phyloP scores from a whole-genome alignment of 1,284 basidiomycete species.

The Austroboletus olivaceoglutinosus region DNA sequence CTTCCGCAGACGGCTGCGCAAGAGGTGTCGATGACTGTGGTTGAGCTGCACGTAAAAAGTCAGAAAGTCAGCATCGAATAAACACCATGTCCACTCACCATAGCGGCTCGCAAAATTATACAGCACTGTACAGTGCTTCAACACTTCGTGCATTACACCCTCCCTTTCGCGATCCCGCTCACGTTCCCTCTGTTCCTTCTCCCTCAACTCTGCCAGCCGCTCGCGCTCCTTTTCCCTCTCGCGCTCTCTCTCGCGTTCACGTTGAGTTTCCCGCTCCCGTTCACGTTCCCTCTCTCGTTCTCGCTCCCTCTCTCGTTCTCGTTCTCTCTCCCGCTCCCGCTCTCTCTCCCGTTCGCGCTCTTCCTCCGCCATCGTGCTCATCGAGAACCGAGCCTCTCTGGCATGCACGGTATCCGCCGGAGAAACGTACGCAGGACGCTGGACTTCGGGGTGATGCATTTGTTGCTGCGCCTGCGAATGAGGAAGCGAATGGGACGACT shows the following conservation, averaged over 20 bases:
- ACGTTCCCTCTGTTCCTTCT: slow-evolving; percentile 5
- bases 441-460: slow-evolving; percentile 25
- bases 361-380: slow-evolving; percentile 9
- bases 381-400: slow-evolving; percentile 22
- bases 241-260: slow-evolving; percentile 25
- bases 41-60: slow-evolving; percentile 38
- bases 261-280: slow-evolving; percentile 30
- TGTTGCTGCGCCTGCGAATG: slow-evolving; percentile 29
- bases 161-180: slow-evolving; percentile 30
- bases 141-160: slow-evolving; percentile 44
- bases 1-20: slow-evolving; percentile 49
- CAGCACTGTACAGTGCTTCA: slow-evolving; percentile 56
- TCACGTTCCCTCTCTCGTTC: slow-evolving; percentile 23
- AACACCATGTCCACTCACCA: slow-evolving; percentile 40
- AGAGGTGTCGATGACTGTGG: slow-evolving; percentile 46
- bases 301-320: slow-evolving; percentile 22
- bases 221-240: slow-evolving; percentile 28
- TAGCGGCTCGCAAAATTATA: slow-evolving; percentile 65
- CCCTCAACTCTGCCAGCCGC: slow-evolving; percentile 19
- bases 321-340: slow-evolving; percentile 19
- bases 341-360: slow-evolving; percentile 24
- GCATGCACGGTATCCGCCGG: slow-evolving; percentile 30
- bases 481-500: slow-evolving; percentile 18
- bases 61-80: not conserved
- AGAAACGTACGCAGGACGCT: slow-evolving; percentile 28